Evolutionary conservation across 148 eudicot genomes (phyloP), one percentile per base, ranked within the genome.

Genomic region (Persicaria tinctoria): DNA sequence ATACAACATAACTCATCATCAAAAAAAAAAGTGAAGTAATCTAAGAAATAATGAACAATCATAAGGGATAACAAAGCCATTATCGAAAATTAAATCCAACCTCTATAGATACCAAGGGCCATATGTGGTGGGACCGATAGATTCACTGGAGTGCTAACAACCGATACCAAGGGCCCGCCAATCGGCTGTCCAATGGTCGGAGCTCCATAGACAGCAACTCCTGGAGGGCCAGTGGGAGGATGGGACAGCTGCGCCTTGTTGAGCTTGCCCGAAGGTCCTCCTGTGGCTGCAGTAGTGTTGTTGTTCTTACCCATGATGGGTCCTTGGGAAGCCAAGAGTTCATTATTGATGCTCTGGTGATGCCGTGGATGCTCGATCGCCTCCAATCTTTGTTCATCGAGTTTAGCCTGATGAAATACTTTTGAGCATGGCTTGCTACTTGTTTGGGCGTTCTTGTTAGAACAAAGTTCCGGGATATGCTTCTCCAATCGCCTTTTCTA

Each of bases 281-380:
- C 73, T 70, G 53, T 50, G 13, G 54, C 55, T 8, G 55, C 32
- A 48, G 73, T 32, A 17, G 73, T 32, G 11, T 14, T 44, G 18
- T 4, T 47, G 32, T 48, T 70, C 16, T 70, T 54, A 70, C 73
- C 73, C 13, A 54, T 70, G 54, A 70, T 70, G 54, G 73, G 73
- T 17, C 73, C 66, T 20, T 59, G 17, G 20, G 66, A 16, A 4
- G 8, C 73, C 54, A 20, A 11, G 41, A 70, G 17, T 11, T 27
- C 73, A 41, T 64, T 64, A 54, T 70, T 70, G 73, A 70, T 54
- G 54, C n/a, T n/a, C 41, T 46, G 73, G 73, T 70, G 73, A 70
- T 70, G 73, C 47, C 73, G n/a, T 70, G 73, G 73, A 70, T 70
- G 73, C 73, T 70, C 9, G 73, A 70, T 70, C 73, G 51, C 54